Evolutionary conservation across 208 protist species (phyloP).

Genomic region (Trypanosoma melophagium): DNA sequence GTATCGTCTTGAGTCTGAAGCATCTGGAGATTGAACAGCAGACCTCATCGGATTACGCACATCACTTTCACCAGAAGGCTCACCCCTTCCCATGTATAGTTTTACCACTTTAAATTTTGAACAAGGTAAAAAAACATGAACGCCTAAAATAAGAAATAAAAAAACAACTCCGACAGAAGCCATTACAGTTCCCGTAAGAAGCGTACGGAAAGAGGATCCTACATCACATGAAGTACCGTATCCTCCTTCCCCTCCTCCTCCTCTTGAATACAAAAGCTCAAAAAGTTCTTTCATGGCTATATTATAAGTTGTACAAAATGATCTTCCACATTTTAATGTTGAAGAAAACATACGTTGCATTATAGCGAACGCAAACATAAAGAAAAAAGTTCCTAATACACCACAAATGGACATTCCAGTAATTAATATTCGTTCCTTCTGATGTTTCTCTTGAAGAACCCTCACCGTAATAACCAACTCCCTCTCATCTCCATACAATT

Average conservation of each 20-base stretch:
- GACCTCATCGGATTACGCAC: no score
- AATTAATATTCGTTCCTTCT: slow-evolving; percentile 26
- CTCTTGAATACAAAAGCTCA: not conserved
- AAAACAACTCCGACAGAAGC: slow-evolving; percentile 15
- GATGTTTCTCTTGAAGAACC: slow-evolving; percentile 26
- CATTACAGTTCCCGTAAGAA: slow-evolving; percentile 31
- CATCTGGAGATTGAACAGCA: no score
- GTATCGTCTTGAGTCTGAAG: no score
- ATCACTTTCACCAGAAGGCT: no score
- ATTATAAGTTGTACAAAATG: slow-evolving; percentile 35
- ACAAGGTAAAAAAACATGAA: not conserved
- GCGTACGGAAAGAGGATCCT: slow-evolving; percentile 28
- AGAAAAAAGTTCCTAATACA: slow-evolving; percentile 28
- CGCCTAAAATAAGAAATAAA: not conserved
- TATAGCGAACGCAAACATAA: slow-evolving; percentile 31
- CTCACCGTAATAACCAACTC: slow-evolving; percentile 21
- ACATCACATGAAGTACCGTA: slow-evolving; percentile 3
- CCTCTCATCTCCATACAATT: slow-evolving; percentile 19
- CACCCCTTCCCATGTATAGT: no score
- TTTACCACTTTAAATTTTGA: not conserved
- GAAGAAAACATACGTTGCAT: slow-evolving; percentile 21
- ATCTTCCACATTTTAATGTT: slow-evolving; percentile 43
- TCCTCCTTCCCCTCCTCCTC: not conserved
- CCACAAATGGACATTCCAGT: slow-evolving; percentile 19
- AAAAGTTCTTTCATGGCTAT: slow-evolving; percentile 42